A percentile compares a stretch with the other conserved stretches of the same genome.
phyloP scores from a whole-genome alignment of 1,139 yeast species.

The Saccharomyces uvarum region DNA sequence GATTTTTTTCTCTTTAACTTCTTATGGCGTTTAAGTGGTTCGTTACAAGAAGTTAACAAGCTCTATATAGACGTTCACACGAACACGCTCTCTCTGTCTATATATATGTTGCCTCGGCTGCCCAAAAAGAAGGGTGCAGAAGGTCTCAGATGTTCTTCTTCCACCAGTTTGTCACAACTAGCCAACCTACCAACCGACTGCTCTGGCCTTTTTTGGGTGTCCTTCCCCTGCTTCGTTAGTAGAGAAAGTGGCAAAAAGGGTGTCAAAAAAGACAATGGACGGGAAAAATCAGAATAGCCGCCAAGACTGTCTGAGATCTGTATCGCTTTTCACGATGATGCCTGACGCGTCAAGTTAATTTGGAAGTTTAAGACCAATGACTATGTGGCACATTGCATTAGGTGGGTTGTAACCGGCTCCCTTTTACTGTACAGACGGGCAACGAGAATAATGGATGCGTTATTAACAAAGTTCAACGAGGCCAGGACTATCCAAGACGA shows the following conservation, averaged over 20 bases:
- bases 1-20: neutral
- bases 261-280: neutral
- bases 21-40: neutral
- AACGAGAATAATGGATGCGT: constrained; percentile 11
- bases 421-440: neutral
- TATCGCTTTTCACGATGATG: neutral
- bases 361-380: neutral
- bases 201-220: neutral
- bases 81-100: neutral
- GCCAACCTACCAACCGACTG: neutral
- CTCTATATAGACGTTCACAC: neutral
- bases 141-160: neutral
- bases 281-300: neutral
- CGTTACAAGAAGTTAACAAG: neutral
- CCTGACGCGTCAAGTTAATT: neutral
- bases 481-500: constrained; percentile 9
- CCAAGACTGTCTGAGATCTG: neutral
- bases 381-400: neutral
- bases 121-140: neutral
- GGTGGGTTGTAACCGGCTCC: neutral
- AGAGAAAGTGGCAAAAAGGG: neutral
- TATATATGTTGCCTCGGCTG: neutral
- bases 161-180: neutral
- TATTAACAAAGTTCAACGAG: constrained; percentile 15
- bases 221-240: neutral